Conservation (phyloP, 139 green algal genomes). For the Closterium sp. region DNA sequence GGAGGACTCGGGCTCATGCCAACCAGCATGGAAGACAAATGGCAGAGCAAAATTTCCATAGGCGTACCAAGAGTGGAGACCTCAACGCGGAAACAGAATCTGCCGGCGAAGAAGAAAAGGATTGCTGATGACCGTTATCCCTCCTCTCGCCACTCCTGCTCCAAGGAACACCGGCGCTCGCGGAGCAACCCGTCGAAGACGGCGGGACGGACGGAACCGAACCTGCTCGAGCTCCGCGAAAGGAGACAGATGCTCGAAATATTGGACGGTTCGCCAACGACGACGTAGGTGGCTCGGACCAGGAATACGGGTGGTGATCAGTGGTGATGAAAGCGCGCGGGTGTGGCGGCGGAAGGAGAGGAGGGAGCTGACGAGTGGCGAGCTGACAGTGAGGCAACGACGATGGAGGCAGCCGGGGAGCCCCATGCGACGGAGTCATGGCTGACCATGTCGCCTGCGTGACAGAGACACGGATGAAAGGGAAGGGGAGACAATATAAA, state of each 20-base stretch:
- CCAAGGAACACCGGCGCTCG: neutral
- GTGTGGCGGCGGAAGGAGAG: neutral
- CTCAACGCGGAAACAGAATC: neutral
- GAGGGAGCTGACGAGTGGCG: neutral
- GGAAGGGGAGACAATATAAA: neutral
- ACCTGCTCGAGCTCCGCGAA: neutral
- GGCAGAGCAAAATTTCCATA: neutral
- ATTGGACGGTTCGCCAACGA: neutral
- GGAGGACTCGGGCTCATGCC: neutral
- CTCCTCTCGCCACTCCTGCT: neutral
- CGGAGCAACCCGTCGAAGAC: neutral
- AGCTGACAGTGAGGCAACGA: neutral
- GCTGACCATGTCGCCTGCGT: neutral
- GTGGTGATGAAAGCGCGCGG: neutral
- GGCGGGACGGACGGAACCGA: neutral
- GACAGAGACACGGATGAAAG: neutral
- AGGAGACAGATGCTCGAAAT: neutral
- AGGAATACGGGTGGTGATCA: neutral
- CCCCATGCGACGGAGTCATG: neutral
- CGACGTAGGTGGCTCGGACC: neutral
- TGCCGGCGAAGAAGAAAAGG: neutral
- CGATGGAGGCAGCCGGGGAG: neutral
- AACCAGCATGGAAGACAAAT: neutral
- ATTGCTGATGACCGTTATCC: neutral
- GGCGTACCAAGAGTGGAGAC: neutral